These are phyloP conservation scores for Botrytis cinerea DNA, from an alignment of 2,329 filamentous ascomycete genomes.

Conservation along the genomic window DNA sequence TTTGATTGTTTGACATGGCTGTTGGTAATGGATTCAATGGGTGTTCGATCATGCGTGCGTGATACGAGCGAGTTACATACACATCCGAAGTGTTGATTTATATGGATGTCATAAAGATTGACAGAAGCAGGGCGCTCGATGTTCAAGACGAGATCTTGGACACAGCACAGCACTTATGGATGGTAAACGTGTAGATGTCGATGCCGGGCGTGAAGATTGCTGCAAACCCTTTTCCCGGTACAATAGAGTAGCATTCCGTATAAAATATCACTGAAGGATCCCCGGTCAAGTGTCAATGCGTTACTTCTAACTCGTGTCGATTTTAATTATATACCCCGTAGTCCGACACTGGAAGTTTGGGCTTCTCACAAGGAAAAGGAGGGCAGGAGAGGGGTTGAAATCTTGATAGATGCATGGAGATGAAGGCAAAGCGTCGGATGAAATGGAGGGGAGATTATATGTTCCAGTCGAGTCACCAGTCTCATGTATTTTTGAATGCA, in stretches of 20 bases:
- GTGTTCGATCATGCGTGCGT: constrained; percentile 6
- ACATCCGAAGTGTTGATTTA: background rate
- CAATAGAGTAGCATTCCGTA: background rate
- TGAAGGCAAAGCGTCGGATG: background rate
- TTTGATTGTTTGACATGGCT: background rate
- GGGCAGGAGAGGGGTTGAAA: background rate
- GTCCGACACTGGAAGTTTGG: constrained; percentile 18
- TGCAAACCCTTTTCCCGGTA: background rate
- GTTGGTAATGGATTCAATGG: constrained; percentile 30
- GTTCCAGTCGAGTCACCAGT: constrained; percentile 12
- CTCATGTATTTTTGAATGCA: constrained; percentile 12
- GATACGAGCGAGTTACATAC: constrained; percentile 7
- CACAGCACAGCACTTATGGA: background rate
- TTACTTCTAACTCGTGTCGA: constrained; percentile 5
- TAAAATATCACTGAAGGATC: background rate
- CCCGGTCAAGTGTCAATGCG: background rate
- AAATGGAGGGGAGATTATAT: constrained; percentile 5
- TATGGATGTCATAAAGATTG: background rate
- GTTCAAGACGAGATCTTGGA: background rate
- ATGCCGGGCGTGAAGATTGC: background rate
- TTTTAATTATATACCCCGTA: constrained; percentile 6
- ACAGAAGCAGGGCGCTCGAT: background rate
- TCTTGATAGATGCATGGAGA: background rate
- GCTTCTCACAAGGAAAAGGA: background rate
- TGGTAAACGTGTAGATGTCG: background rate